Percentiles rank a stretch among this genome's conserved stretches.
phyloP scores from a whole-genome alignment of 768 basidiomycete genomes.

The Trametes sanguinea region DNA sequence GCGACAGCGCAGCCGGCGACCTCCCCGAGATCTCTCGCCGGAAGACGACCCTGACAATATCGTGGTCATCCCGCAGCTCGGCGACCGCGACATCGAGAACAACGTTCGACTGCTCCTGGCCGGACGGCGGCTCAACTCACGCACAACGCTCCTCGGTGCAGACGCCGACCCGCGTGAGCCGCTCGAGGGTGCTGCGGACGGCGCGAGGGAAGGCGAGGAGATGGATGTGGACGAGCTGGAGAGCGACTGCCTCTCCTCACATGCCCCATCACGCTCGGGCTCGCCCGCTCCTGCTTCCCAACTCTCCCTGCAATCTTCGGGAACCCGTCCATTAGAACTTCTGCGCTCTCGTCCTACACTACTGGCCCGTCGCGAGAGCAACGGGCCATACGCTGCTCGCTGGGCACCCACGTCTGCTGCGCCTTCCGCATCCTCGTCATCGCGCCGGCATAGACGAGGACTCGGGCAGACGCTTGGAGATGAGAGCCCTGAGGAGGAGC shows the following conservation, averaged over 20 bases:
- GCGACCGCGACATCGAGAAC: slow-evolving; percentile 55
- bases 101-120: slow-evolving; percentile 55
- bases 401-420: slow-evolving; percentile 12
- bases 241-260: slow-evolving; percentile 56
- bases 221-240: slow-evolving; percentile 50
- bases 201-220: slow-evolving; percentile 35
- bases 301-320: slow-evolving; percentile 20
- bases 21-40: slow-evolving; percentile 25
- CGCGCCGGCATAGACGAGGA: background rate
- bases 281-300: slow-evolving; percentile 36
- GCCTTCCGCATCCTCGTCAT: slow-evolving; percentile 4
- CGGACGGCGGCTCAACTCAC: slow-evolving; percentile 43
- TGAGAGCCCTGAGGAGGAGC: too few species aligned
- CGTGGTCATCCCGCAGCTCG: slow-evolving; percentile 56
- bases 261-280: slow-evolving; percentile 46
- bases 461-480: too few species aligned
- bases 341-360: slow-evolving; percentile 26
- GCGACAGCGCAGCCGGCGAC: slow-evolving; percentile 17
- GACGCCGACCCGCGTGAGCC: slow-evolving; percentile 17
- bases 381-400: slow-evolving; percentile 25
- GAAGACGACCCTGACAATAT: slow-evolving; percentile 50
- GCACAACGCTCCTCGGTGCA: slow-evolving; percentile 6
- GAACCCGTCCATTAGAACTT: slow-evolving; percentile 23
- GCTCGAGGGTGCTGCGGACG: slow-evolving; percentile 25
- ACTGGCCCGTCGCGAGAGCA: slow-evolving; percentile 28